Base-by-base conservation (phyloP, 345 rosid genomes). In the Pugionium dolabratum region DNA sequence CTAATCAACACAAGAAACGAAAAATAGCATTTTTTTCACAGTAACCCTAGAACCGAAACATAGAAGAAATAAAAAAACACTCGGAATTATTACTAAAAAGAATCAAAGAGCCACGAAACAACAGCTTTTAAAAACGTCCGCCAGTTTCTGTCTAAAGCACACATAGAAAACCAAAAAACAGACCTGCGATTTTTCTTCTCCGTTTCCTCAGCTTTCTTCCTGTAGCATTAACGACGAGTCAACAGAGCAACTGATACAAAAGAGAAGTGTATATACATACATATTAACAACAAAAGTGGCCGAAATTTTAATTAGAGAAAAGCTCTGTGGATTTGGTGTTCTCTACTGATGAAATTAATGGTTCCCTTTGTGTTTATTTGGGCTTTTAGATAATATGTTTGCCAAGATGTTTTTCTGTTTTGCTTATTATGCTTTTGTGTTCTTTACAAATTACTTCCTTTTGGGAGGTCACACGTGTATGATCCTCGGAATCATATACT, bases 171-270 rank as follows among this genome's bases (percentile, higher is more conserved):
- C 0, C 18, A 4, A 18, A 10, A 44, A 0, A 55, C 46, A 66
- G 11, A 74, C 77, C 77, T 74, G 69, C 7, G 59, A 62, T 1
- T 46, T 60, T 48, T 61, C 77, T 35, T 54, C 67, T 54, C 63
- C 64, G 42, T 67, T 46, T 73, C 69, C 45, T 67, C 73, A 39
- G 73, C 30, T 61, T 37, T 61, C 46, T 62, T 59, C 64, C 35
- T 66, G 57, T 46, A 63, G 44, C 58, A 73, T 66, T 54, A 46
- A 54, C 39, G 45, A 60, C 18, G 68, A 61, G 63, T 73, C 62
- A 59, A 53, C n/a, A n/a, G n/a, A n/a, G n/a, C n/a, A n/a, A n/a
- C n/a, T n/a, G n/a, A n/a, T n/a, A n/a, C n/a, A n/a, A 66, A 25
- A 48, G 57, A 10, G 3, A 35, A 53, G 37, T 41, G 7, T 7